Evolutionary conservation across 345 rosid genomes (phyloP).

Genomic region (Arabidopsis suecica): DNA sequence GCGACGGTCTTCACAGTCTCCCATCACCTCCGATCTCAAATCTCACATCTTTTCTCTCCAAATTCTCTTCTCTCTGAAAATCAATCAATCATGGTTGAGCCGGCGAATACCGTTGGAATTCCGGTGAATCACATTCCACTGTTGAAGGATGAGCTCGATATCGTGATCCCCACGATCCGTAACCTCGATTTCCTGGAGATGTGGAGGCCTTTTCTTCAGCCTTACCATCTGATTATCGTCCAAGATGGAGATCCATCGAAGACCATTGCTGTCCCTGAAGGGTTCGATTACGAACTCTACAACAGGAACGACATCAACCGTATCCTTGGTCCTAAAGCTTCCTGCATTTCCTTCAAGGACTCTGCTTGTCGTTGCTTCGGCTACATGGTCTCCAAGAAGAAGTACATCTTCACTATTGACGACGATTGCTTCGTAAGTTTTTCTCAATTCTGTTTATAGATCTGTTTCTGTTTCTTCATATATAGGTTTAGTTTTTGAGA

Average conservation of each 20-base stretch:
- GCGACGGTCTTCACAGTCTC: conserved; percentile 8
- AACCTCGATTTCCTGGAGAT: conserved; percentile 96
- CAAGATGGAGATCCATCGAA: conserved; percentile 97
- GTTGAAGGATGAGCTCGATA: conserved; percentile 88
- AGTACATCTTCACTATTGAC: conserved; percentile 93
- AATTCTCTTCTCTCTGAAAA: background rate
- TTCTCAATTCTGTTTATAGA: conserved; percentile 5
- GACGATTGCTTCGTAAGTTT: conserved; percentile 95
- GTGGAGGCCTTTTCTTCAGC: conserved; percentile 98
- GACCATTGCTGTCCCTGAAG: conserved; percentile 84
- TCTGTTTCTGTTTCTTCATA: conserved; percentile 1
- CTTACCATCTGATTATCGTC: conserved; percentile 92
- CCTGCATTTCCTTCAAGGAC: conserved; percentile 97
- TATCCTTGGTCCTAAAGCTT: conserved; percentile 92
- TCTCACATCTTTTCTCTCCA: background rate
- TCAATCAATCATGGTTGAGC: conserved; percentile 54
- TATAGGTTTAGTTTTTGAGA: background rate
- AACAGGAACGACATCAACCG: conserved; percentile 90
- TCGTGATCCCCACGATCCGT: conserved; percentile 93
- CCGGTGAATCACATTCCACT: conserved; percentile 46
- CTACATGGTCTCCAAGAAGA: conserved; percentile 98
- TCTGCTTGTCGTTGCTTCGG: conserved; percentile 99
- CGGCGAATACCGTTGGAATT: conserved; percentile 51
- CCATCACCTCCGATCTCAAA: conserved; percentile 36
- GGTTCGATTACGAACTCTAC: conserved; percentile 90